A percentile compares a stretch with the other conserved stretches of the same genome.
phyloP scores from a whole-genome alignment of 176 grass and related monocot species.

The Rhipidocladum racemiflorum region DNA sequence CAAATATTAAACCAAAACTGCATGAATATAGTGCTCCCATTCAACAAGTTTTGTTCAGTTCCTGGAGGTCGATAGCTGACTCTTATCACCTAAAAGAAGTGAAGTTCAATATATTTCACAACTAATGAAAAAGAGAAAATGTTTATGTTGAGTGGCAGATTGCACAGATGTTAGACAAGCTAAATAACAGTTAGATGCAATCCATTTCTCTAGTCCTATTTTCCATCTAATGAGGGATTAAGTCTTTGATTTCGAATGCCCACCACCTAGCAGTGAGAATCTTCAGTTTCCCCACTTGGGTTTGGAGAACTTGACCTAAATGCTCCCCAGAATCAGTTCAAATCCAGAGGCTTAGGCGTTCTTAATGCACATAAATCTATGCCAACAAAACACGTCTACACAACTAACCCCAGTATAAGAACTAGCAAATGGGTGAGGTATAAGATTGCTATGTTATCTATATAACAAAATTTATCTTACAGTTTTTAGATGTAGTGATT shows the following conservation, averaged over 20 bases:
- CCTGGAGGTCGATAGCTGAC: conserved; percentile 79
- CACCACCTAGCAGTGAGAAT: background rate
- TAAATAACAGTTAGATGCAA: background rate
- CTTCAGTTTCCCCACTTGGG: background rate
- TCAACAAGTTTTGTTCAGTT: conserved; percentile 66
- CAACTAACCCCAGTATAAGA: background rate
- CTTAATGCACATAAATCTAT: background rate
- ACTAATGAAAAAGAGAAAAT: background rate
- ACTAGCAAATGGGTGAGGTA: background rate
- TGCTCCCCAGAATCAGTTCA: background rate
- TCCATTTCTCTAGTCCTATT: background rate
- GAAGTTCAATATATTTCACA: conserved; percentile 27
- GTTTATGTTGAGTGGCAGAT: background rate
- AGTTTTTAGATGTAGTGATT: background rate
- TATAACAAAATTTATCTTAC: background rate
- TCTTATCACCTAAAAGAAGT: conserved; percentile 68
- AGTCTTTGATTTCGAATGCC: background rate
- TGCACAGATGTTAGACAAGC: background rate
- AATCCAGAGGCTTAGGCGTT: background rate
- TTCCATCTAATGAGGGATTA: background rate
- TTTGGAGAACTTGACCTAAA: background rate
- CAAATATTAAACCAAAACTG: conserved; percentile 97
- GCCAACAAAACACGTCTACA: background rate
- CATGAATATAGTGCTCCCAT: conserved; percentile 17
- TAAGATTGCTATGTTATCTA: background rate